Conservation (phyloP, 1,139 yeast species). For the Yamadazyma pseudoaaseri region DNA sequence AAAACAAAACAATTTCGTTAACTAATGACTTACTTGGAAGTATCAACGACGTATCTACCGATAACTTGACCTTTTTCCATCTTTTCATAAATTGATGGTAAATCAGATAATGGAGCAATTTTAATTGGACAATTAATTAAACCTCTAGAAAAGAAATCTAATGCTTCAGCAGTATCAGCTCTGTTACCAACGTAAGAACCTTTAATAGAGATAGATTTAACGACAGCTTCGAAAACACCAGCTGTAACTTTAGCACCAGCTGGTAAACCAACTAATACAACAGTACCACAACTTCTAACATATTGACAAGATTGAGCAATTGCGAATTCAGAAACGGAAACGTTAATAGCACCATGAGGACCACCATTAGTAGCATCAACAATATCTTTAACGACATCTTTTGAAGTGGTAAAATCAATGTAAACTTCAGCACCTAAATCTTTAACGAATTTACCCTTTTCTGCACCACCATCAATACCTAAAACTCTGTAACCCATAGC, state of each 20-base stretch:
- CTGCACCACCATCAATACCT: slow-evolving; percentile 76
- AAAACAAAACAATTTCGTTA: neutral
- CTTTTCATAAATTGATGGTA: slow-evolving; percentile 59
- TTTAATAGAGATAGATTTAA: slow-evolving; percentile 59
- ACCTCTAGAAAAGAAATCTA: slow-evolving; percentile 72
- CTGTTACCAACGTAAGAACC: slow-evolving; percentile 83
- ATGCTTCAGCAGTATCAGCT: slow-evolving; percentile 74
- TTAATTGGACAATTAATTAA: slow-evolving; percentile 68
- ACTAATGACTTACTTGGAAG: slow-evolving; percentile 40
- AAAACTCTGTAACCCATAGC: slow-evolving; percentile 75
- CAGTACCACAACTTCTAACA: slow-evolving; percentile 68
- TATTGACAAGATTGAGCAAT: slow-evolving; percentile 62
- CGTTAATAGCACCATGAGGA: slow-evolving; percentile 74
- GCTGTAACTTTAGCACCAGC: slow-evolving; percentile 67
- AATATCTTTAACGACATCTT: slow-evolving; percentile 58
- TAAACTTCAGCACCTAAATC: slow-evolving; percentile 65
- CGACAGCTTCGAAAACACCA: slow-evolving; percentile 64
- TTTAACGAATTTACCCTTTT: slow-evolving; percentile 56
- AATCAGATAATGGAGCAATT: slow-evolving; percentile 65
- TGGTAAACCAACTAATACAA: slow-evolving; percentile 73
- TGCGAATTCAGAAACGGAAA: slow-evolving; percentile 68
- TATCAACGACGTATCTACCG: slow-evolving; percentile 79
- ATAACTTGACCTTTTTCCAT: slow-evolving; percentile 72
- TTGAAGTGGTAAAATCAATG: slow-evolving; percentile 60
- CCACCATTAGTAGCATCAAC: slow-evolving; percentile 69